Conservation (phyloP, 768 basidiomycete genomes). For the Boletus patriciae region DNA sequence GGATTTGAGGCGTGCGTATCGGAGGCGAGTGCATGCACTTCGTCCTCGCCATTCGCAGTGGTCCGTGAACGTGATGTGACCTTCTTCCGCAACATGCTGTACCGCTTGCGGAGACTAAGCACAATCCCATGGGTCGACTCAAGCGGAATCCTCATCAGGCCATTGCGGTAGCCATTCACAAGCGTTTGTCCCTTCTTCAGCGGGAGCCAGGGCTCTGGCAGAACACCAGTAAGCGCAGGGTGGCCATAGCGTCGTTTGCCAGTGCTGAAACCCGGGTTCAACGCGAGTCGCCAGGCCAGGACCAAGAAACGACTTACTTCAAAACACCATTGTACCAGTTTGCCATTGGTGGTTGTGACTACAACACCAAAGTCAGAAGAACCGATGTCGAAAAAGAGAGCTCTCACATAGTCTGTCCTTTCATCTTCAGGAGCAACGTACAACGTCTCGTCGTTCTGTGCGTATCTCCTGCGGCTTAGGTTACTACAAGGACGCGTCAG, state of each 20-base stretch:
- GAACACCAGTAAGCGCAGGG: constrained; percentile 88
- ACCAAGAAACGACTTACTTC: constrained; percentile 52
- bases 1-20: constrained; percentile 47
- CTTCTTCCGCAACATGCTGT: constrained; percentile 49
- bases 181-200: constrained; percentile 79
- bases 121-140: constrained; percentile 68
- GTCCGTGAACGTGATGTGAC: constrained; percentile 14
- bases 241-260: constrained; percentile 93
- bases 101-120: constrained; percentile 74
- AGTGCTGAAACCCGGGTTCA: constrained; percentile 52
- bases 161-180: constrained; percentile 49
- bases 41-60: constrained; percentile 8
- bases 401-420: constrained; percentile 79
- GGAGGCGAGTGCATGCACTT: constrained; percentile 24
- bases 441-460: constrained; percentile 88
- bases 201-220: constrained; percentile 94
- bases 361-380: constrained; percentile 12
- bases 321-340: constrained; percentile 93
- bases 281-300: not conserved
- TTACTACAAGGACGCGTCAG: constrained; percentile 49
- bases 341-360: constrained; percentile 97
- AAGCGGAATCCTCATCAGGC: constrained; percentile 37
- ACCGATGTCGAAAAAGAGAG: not conserved
- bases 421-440: constrained; percentile 96
- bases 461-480: constrained; percentile 83